Evolutionary conservation across 1,284 basidiomycete genomes (phyloP), one percentile per base, ranked within the genome.

Genomic region (Mycena sp.): DNA sequence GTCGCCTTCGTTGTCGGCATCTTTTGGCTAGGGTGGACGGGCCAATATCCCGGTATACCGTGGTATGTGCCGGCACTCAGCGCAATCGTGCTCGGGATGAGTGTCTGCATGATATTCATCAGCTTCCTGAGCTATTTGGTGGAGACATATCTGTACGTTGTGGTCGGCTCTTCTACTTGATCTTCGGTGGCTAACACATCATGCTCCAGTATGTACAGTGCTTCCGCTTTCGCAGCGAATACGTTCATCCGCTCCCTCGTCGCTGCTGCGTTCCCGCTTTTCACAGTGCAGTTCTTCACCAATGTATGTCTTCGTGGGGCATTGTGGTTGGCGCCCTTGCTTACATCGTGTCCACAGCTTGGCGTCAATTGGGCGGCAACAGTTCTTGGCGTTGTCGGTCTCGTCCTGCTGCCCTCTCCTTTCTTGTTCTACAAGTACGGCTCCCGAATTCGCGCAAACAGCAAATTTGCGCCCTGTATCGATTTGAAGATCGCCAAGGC

Each of bases 151-250:
- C 80, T 89, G 77, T 70, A 34, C 18, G 63, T 52, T 4, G 4
- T 46, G 22, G 46, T 22, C 7, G 9, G 1, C 20, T 62, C 10
- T 22, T 13, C 11, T 30, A 34, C 44, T 44, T 18, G 8, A 18
- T 14, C 6, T 6, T 1, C 25, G 18, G 18, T 16, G 22, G 22
- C 14, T 39, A 16, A 20, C 25, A 13, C n/a, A 11, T 50, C 4
- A 0, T 25, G 16, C 59, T 37, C 20, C 46, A 82, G 81, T 52
- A 85, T 86, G 83, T 93, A 89, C 80, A 87, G 88, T 73, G 92
- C 92, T 1, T 92, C 89, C 25, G 93, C 93, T 1, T 88, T 94
- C 55, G 89, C 93, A 0, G 91, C 90, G 9, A 93, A 92, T 79
- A 93, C 91, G 0, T 84, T 94, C 74, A 80, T 90, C 56, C 89